These are phyloP conservation scores for Agrocybe praecox DNA, from an alignment of 768 basidiomycete species.

Conservation along the genomic window DNA sequence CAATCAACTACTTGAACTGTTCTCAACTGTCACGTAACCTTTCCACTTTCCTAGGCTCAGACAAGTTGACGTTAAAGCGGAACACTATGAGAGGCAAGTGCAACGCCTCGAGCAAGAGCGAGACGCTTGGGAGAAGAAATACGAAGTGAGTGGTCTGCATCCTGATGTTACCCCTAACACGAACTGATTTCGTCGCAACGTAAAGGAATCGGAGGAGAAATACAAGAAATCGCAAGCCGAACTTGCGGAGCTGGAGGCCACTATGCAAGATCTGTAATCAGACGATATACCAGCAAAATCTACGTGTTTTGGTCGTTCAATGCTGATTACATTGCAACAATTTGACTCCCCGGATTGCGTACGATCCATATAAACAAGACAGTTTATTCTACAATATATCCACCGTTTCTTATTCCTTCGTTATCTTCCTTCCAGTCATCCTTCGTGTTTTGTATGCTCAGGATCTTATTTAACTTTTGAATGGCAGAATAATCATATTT, in stretches of 20 bases:
- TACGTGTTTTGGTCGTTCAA: background rate
- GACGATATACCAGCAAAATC: background rate
- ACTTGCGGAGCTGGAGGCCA: conserved; percentile 78
- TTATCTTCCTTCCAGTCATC: conserved; percentile 9
- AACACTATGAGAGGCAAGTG: conserved; percentile 95
- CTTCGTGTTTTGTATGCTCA: conserved; percentile 18
- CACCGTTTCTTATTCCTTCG: background rate
- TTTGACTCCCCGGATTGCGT: background rate
- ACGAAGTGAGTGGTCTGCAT: conserved; percentile 64
- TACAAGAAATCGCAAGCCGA: conserved; percentile 76
- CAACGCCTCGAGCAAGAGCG: conserved; percentile 87
- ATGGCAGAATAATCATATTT: conserved; percentile 8
- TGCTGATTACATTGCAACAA: background rate
- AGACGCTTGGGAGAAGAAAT: conserved; percentile 93
- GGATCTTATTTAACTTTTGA: conserved; percentile 17
- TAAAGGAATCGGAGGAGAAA: conserved; percentile 67
- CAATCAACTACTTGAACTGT: conserved; percentile 2
- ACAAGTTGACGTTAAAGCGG: conserved; percentile 97
- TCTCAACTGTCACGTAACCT: conserved; percentile 1
- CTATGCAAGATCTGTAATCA: conserved; percentile 71
- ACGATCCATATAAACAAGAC: background rate
- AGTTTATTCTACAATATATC: conserved; percentile 3
- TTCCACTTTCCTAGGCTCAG: conserved; percentile 62
- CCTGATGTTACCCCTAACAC: conserved; percentile 12
- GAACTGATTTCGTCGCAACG: conserved; percentile 25